phyloP scores from a whole-genome alignment of 202 grass and related monocot species.

The Schoenoplectus triqueter region DNA sequence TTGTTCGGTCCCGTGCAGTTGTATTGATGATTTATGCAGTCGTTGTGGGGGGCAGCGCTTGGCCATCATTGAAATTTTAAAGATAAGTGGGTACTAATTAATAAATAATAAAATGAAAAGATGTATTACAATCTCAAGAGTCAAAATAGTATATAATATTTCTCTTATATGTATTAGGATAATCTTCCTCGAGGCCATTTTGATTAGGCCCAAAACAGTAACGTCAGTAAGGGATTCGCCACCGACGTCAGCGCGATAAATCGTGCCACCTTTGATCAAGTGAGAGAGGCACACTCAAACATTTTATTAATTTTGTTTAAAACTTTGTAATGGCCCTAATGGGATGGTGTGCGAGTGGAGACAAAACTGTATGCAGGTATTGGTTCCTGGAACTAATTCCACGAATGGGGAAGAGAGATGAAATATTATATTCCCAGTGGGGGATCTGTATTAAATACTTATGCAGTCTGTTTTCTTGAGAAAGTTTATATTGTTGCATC shows the following conservation, averaged over 20 bases:
- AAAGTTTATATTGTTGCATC: neutral
- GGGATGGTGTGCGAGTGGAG: constrained; percentile 11
- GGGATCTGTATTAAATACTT: neutral
- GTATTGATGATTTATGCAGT: neutral
- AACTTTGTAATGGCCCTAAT: constrained; percentile 4
- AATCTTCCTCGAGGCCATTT: neutral
- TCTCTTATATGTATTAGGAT: neutral
- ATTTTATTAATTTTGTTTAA: neutral
- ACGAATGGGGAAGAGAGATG: neutral
- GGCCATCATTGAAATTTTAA: neutral
- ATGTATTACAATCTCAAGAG: neutral
- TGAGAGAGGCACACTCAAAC: neutral
- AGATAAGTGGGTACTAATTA: neutral
- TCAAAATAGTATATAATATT: constrained; percentile 27
- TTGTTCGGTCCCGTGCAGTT: neutral
- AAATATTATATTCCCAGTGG: constrained; percentile 7
- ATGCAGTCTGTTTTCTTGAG: neutral
- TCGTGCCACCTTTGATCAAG: constrained; percentile 26
- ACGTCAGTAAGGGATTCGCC: constrained; percentile 21
- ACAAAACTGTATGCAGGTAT: constrained; percentile 28
- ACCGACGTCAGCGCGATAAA: constrained; percentile 19
- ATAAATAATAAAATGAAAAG: neutral
- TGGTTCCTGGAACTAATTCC: constrained; percentile 23
- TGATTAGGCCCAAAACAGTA: constrained; percentile 12
- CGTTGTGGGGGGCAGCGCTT: neutral